A percentile compares a stretch with the other conserved stretches of the same genome.
Evolutionary conservation across 192 early-diverging fungal species (phyloP).

Genomic region (Cladochytrium replicatum): DNA sequence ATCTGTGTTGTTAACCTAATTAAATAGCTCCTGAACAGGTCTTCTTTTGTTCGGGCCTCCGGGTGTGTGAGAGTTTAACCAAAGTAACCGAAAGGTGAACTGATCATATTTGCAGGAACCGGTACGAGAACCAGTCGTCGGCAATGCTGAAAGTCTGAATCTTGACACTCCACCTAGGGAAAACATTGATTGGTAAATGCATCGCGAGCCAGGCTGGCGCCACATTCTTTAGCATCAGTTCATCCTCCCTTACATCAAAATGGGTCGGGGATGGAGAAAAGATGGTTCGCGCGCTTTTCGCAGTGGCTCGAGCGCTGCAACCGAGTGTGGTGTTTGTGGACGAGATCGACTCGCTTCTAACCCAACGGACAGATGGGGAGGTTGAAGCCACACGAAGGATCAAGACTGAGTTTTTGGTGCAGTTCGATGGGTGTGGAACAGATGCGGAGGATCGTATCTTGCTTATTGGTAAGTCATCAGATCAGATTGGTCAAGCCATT

Average conservation of each 20-base stretch:
- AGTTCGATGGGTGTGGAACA: constrained; percentile 70
- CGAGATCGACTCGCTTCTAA: constrained; percentile 88
- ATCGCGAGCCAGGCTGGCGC: constrained; percentile 79
- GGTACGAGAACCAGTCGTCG: constrained; percentile 1
- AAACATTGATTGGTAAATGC: constrained; percentile 84
- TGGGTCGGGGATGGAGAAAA: constrained; percentile 94
- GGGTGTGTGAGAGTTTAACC: constrained; percentile 43
- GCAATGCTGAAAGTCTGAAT: constrained; percentile 1
- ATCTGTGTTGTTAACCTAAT: neutral
- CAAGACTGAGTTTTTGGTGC: constrained; percentile 89
- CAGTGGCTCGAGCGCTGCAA: constrained; percentile 74
- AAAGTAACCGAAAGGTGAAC: neutral
- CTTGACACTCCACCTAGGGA: constrained; percentile 24
- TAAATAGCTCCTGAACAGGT: constrained; percentile 13
- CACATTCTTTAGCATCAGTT: constrained; percentile 85
- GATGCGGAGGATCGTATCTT: constrained; percentile 67
- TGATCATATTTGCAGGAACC: constrained; percentile 4
- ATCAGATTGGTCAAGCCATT: constrained; percentile 47
- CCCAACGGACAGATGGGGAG: constrained; percentile 82
- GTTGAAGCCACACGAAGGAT: constrained; percentile 77
- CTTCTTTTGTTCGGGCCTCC: constrained; percentile 84
- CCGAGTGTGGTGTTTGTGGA: constrained; percentile 89
- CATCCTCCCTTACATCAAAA: constrained; percentile 85
- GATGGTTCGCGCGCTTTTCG: constrained; percentile 86
- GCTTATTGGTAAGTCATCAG: constrained; percentile 57